A percentile compares a stretch with the other conserved stretches of the same genome.
Evolutionary conservation across 1,284 basidiomycete species (phyloP).

Genomic region (Apiotrichum domesticum): DNA sequence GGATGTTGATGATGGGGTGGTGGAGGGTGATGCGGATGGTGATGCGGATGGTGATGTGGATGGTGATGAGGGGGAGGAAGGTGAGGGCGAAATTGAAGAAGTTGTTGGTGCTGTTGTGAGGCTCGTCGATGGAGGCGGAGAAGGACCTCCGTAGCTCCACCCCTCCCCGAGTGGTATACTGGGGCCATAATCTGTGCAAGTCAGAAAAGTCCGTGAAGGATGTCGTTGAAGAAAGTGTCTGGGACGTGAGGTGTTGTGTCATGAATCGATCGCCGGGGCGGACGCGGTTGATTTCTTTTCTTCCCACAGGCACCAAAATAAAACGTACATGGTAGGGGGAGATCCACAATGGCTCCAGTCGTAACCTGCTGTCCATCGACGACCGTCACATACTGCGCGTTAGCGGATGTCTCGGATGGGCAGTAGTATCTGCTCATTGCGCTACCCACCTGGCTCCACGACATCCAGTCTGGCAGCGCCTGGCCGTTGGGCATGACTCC

Average conservation of each 20-base stretch:
- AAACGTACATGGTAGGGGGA: slow-evolving; percentile 25
- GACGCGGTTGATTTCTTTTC: slow-evolving; percentile 11
- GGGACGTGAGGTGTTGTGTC: too few species aligned
- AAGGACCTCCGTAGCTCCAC: slow-evolving; percentile 27
- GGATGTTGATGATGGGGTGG: too few species aligned
- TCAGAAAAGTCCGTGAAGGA: too few species aligned
- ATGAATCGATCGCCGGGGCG: too few species aligned
- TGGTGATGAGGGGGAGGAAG: not conserved
- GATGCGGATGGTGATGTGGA: not conserved
- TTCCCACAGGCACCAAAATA: not conserved
- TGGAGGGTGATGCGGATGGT: not conserved
- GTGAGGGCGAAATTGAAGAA: not conserved
- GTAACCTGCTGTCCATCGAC: slow-evolving; percentile 16
- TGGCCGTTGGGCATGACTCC: slow-evolving; percentile 23
- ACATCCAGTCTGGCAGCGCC: slow-evolving; percentile 24
- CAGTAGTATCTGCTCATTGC: not conserved
- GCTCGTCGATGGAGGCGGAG: too few species aligned
- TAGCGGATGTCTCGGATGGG: too few species aligned
- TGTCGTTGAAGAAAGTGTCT: not conserved
- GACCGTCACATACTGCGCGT: slow-evolving; percentile 18
- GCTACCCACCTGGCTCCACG: slow-evolving; percentile 19
- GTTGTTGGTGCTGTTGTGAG: too few species aligned
- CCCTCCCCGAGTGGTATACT: slow-evolving; percentile 22
- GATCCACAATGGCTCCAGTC: slow-evolving; percentile 20
- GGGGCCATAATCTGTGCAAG: slow-evolving; percentile 25